phyloP scores from a whole-genome alignment of 192 early-diverging fungal species.

The Backusella circina region DNA sequence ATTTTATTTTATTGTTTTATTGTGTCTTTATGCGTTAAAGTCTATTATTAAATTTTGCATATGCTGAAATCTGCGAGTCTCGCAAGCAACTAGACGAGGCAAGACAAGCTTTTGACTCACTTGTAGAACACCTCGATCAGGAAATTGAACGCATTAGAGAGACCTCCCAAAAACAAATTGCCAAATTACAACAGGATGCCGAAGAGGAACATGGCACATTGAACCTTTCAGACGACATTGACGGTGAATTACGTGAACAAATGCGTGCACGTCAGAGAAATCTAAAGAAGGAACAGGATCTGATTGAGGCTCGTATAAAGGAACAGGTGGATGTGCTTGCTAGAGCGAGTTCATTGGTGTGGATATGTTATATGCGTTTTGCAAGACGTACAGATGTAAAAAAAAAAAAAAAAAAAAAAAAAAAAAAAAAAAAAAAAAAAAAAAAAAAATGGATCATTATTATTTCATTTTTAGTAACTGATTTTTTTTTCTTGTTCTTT shows the following conservation, averaged over 20 bases:
- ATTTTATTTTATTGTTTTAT: neutral
- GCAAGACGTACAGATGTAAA: constrained; percentile 71
- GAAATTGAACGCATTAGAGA: constrained; percentile 36
- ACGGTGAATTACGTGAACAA: constrained; percentile 55
- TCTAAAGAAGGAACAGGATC: constrained; percentile 51
- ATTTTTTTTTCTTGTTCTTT: neutral
- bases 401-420: no score
- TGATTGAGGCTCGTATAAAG: constrained; percentile 55
- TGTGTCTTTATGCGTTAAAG: constrained; percentile 30
- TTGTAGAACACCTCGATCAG: constrained; percentile 38
- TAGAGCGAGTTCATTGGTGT: constrained; percentile 62
- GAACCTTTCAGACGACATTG: constrained; percentile 46
- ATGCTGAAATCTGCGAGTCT: constrained; percentile 66
- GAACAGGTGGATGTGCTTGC: constrained; percentile 53
- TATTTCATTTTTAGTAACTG: constrained; percentile 3
- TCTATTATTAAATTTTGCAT: constrained; percentile 68
- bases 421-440: no score
- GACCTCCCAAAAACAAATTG: constrained; percentile 41
- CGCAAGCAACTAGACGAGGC: constrained; percentile 55
- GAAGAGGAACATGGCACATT: constrained; percentile 40
- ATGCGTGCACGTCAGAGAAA: constrained; percentile 53
- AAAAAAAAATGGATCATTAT: no score
- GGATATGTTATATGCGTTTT: constrained; percentile 89
- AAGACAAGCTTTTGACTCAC: constrained; percentile 51
- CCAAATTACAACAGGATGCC: constrained; percentile 35